Percentiles rank a stretch among this genome's conserved stretches.
These are phyloP conservation scores for Lasiodiplodia citricola DNA, from an alignment of 2,329 filamentous ascomycete species.

Conservation along the genomic window DNA sequence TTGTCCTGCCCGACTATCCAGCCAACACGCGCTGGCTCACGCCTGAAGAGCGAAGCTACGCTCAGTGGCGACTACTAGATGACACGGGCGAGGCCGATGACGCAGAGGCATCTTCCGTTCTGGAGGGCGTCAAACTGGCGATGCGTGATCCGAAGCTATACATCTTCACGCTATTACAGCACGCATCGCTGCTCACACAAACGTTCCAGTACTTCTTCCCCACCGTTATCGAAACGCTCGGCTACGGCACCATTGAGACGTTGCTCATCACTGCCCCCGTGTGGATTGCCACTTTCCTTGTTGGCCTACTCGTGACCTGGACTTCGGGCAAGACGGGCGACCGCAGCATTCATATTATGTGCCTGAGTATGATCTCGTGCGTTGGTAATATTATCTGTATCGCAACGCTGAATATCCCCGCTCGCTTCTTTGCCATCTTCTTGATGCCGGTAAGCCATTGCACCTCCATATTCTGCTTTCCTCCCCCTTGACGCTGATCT, in stretches of 20 bases:
- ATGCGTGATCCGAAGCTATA: conserved; percentile 59
- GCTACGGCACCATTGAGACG: conserved; percentile 60
- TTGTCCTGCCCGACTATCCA: conserved; percentile 29
- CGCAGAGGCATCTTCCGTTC: conserved; percentile 45
- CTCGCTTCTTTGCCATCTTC: conserved; percentile 68
- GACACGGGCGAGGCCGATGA: conserved; percentile 55
- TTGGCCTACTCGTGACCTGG: conserved; percentile 61
- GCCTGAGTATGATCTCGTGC: conserved; percentile 58
- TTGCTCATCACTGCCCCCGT: conserved; percentile 64
- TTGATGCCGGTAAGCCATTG: conserved; percentile 59
- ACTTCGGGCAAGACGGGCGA: conserved; percentile 61
- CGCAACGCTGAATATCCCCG: conserved; percentile 55
- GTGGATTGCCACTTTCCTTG: conserved; percentile 62
- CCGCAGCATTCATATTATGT: conserved; percentile 62
- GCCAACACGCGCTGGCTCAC: conserved; percentile 28
- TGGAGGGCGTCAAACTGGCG: conserved; percentile 55
- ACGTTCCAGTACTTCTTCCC: conserved; percentile 72
- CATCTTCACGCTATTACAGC: conserved; percentile 61
- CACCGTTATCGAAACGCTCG: conserved; percentile 65
- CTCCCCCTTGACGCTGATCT: not conserved
- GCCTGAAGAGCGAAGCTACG: conserved; percentile 30
- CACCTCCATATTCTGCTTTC: not conserved
- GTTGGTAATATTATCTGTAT: conserved; percentile 63
- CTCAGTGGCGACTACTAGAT: conserved; percentile 32
- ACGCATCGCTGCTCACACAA: conserved; percentile 58